Conservation (phyloP, 768 basidiomycete species). For the Leccinum sublutescens region DNA sequence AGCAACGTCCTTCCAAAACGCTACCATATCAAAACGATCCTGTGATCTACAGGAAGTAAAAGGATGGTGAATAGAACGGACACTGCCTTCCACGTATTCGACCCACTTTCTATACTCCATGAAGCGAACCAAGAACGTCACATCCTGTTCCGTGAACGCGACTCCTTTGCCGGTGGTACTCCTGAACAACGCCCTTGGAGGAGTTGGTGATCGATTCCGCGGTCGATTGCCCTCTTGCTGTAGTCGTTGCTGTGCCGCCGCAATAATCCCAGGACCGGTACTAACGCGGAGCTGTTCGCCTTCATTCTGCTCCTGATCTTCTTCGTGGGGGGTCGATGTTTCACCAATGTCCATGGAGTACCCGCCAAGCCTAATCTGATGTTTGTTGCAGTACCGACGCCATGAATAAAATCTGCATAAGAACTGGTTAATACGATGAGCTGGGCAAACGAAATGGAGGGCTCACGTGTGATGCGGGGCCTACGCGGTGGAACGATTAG, state of each 20-base stretch:
- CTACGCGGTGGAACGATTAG: conserved; percentile 34
- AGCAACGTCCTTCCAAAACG: conserved; percentile 79
- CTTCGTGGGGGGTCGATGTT: conserved; percentile 43
- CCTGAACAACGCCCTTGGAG: conserved; percentile 72
- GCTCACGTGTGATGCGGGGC: conserved; percentile 87
- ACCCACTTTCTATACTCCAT: conserved; percentile 74
- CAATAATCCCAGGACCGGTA: conserved; percentile 45
- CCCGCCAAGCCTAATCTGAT: conserved; percentile 85
- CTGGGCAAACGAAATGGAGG: not conserved
- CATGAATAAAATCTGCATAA: conserved; percentile 77
- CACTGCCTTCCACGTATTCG: not conserved
- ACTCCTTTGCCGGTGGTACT: conserved; percentile 91
- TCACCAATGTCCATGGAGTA: conserved; percentile 73
- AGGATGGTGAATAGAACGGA: conserved; percentile 3
- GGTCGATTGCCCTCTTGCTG: conserved; percentile 35
- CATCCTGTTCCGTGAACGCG: conserved; percentile 83
- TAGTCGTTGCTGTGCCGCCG: conserved; percentile 42
- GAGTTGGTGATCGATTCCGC: conserved; percentile 75
- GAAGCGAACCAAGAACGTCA: conserved; percentile 71
- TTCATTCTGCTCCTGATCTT: conserved; percentile 42
- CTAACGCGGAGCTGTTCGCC: conserved; percentile 38
- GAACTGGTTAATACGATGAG: not conserved
- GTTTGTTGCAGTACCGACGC: conserved; percentile 90
- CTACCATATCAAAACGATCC: conserved; percentile 68
- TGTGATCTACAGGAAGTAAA: conserved; percentile 41